Evolutionary conservation across 1,139 yeast species (phyloP).

Genomic region (Nadsonia starkeyi-henricii): DNA sequence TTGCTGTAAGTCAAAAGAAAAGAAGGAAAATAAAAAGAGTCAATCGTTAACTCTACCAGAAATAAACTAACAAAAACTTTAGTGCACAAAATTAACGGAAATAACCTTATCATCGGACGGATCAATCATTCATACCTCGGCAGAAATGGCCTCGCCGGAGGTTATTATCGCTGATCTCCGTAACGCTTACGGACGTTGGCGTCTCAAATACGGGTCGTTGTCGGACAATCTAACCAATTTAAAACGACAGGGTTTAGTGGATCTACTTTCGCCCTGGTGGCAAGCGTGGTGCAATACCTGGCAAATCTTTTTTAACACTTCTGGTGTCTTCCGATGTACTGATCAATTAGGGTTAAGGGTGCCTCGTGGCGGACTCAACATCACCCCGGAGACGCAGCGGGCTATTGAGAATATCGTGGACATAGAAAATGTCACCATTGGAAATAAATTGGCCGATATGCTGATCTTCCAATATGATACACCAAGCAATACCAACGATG

Average conservation of each 20-base stretch:
- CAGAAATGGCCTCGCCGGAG: conserved; percentile 12
- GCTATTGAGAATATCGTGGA: conserved; percentile 14
- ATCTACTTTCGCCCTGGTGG: conserved; percentile 18
- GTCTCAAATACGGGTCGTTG: conserved; percentile 17
- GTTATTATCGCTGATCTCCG: conserved; percentile 14
- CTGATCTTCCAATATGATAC: conserved; percentile 11
- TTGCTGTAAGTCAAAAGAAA: conserved; percentile 13
- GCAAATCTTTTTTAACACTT: conserved; percentile 13
- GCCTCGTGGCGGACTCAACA: conserved; percentile 12
- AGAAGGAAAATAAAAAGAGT: conserved; percentile 6
- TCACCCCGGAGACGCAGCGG: conserved; percentile 14
- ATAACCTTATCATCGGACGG: background rate
- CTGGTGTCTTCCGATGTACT: conserved; percentile 13
- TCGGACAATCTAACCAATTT: conserved; percentile 4
- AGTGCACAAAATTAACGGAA: background rate
- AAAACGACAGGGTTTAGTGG: conserved; percentile 11
- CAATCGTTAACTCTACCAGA: too few relatives aligned
- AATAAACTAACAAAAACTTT: background rate
- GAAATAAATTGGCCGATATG: conserved; percentile 11
- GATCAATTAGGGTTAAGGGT: conserved; percentile 10
- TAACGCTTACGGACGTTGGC: conserved; percentile 18
- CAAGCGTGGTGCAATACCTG: conserved; percentile 18
- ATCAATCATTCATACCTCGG: background rate
- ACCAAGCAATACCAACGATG: conserved; percentile 1
- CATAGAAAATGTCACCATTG: conserved; percentile 8